Evolutionary conservation across 2,329 filamentous ascomycete species (phyloP).

Genomic region (Pseudophaeomoniella oleicola): DNA sequence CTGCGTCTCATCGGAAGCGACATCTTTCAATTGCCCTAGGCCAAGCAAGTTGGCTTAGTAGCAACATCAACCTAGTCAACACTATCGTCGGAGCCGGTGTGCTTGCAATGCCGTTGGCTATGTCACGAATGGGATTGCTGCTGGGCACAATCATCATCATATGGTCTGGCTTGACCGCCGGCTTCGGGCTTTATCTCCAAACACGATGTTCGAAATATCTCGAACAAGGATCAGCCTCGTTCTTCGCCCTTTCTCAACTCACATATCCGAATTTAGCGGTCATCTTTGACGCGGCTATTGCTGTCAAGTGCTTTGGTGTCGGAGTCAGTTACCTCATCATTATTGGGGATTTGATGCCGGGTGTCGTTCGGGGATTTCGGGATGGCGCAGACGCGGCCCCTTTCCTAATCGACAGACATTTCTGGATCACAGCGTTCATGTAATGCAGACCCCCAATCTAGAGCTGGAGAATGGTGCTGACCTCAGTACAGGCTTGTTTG

Average conservation of each 20-base stretch:
- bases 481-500: slow-evolving; percentile 78
- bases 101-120: slow-evolving; percentile 85
- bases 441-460: too few relatives aligned
- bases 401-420: slow-evolving; percentile 78
- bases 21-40: slow-evolving; percentile 49
- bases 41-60: slow-evolving; percentile 76
- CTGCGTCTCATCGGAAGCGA: slow-evolving; percentile 41
- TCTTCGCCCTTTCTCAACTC: slow-evolving; percentile 92
- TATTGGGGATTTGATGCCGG: slow-evolving; percentile 95
- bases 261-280: slow-evolving; percentile 95
- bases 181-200: slow-evolving; percentile 90
- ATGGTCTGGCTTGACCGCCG: slow-evolving; percentile 79
- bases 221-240: slow-evolving; percentile 75
- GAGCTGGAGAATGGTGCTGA: too few relatives aligned
- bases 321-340: slow-evolving; percentile 97
- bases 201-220: slow-evolving; percentile 85
- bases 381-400: slow-evolving; percentile 45
- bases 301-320: slow-evolving; percentile 95
- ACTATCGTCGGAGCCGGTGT: slow-evolving; percentile 94
- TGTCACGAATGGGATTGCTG: slow-evolving; percentile 89
- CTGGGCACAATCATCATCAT: slow-evolving; percentile 72
- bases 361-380: slow-evolving; percentile 71
- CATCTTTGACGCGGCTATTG: slow-evolving; percentile 88
- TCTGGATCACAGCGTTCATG: slow-evolving; percentile 98
- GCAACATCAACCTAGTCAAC: slow-evolving; percentile 88